Conservation (phyloP, 345 rosid species). For the Eucalyptus regnans region DNA sequence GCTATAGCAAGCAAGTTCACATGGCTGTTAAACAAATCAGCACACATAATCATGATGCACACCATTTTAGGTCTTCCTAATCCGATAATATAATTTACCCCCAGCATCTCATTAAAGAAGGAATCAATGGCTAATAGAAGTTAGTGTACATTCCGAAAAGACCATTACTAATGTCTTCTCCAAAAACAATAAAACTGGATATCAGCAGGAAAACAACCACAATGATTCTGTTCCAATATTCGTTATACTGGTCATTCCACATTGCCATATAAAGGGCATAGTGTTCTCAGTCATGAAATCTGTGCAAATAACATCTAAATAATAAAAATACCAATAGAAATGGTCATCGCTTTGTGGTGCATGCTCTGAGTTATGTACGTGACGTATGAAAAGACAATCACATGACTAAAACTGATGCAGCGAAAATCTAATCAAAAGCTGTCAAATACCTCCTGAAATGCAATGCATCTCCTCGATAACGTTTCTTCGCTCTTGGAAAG, state of each 20-base stretch:
- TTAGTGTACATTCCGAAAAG: background rate
- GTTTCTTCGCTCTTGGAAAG: constrained; percentile 86
- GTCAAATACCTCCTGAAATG: constrained; percentile 69
- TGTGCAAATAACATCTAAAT: background rate
- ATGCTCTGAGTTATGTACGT: background rate
- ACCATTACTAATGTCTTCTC: background rate
- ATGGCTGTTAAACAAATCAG: constrained; percentile 44
- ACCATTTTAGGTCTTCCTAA: background rate
- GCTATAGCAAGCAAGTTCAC: constrained; percentile 86
- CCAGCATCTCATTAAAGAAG: background rate
- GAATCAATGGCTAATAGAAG: background rate
- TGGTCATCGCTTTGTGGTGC: background rate
- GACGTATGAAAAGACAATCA: background rate
- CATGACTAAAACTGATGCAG: background rate
- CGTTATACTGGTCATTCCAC: background rate
- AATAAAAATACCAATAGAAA: background rate
- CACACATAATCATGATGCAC: background rate
- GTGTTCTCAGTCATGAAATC: background rate
- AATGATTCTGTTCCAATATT: background rate
- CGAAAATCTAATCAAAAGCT: background rate
- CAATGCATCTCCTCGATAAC: constrained; percentile 60
- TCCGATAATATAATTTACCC: background rate
- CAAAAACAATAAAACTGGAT: background rate
- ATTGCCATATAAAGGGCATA: background rate
- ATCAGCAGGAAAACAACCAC: background rate